Evolutionary conservation across 768 basidiomycete genomes (phyloP).

Genomic region (Boletus barrowsii): DNA sequence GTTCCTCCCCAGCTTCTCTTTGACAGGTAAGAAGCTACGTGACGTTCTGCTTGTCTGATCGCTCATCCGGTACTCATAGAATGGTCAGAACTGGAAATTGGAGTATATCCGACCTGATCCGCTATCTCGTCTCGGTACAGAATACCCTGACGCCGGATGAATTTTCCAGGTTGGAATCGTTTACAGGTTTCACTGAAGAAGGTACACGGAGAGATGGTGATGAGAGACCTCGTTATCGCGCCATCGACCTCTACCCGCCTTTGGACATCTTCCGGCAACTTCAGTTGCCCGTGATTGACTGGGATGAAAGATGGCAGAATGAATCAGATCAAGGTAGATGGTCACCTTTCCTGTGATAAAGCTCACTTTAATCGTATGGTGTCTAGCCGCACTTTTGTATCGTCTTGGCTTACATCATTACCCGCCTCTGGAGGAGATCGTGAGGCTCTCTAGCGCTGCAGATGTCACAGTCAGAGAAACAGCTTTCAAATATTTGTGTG

Average conservation of each 20-base stretch:
- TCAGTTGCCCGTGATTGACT: conserved; percentile 76
- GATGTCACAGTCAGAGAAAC: conserved; percentile 44
- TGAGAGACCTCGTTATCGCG: conserved; percentile 43
- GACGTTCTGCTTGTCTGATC: not conserved
- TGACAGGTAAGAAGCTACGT: not conserved
- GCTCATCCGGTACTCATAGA: not conserved
- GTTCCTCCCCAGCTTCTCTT: not conserved
- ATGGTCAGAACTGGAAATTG: not conserved
- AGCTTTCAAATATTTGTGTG: conserved; percentile 76
- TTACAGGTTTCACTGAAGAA: conserved; percentile 11
- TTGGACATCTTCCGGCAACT: conserved; percentile 61
- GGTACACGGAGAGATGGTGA: conserved; percentile 21
- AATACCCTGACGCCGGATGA: not conserved
- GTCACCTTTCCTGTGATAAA: not conserved
- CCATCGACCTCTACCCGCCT: conserved; percentile 82
- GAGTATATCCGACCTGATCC: not conserved
- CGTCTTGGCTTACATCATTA: conserved; percentile 58
- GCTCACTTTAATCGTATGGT: not conserved
- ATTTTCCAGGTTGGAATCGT: no score
- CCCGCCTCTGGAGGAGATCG: conserved; percentile 64
- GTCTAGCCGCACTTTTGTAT: conserved; percentile 68
- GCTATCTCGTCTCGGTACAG: not conserved
- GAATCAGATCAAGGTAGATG: conserved; percentile 75
- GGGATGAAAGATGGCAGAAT: conserved; percentile 68
- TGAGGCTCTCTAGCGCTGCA: conserved; percentile 44